Percentiles rank a stretch among this genome's conserved stretches.
Evolutionary conservation across 2,329 filamentous ascomycete genomes (phyloP).

Genomic region (Gliomastix tumulicola): DNA sequence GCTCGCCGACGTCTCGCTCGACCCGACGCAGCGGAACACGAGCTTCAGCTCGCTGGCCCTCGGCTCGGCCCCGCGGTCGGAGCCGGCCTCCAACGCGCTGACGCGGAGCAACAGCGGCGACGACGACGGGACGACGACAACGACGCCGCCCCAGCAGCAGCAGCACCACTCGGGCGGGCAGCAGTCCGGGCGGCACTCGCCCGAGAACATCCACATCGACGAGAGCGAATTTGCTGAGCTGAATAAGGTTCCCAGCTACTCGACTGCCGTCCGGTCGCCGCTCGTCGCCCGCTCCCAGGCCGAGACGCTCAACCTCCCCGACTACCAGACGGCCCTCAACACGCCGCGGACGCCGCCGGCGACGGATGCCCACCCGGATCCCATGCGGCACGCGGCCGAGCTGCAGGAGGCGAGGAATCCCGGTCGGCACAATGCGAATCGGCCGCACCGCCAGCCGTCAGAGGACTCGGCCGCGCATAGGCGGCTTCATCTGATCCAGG

Average conservation of each 20-base stretch:
- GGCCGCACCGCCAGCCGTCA: background rate
- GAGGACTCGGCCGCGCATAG: slow-evolving; percentile 9
- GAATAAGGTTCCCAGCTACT: slow-evolving; percentile 71
- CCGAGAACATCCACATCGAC: slow-evolving; percentile 48
- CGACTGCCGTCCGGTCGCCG: slow-evolving; percentile 63
- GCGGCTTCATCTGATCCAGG: slow-evolving; percentile 26
- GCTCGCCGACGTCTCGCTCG: slow-evolving; percentile 62
- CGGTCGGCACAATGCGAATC: no score
- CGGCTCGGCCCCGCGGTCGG: slow-evolving; percentile 31
- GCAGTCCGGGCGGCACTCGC: slow-evolving; percentile 48
- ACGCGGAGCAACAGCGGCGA: slow-evolving; percentile 49
- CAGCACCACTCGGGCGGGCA: no score
- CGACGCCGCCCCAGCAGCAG: no score
- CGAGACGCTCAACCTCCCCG: slow-evolving; percentile 48
- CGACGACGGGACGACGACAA: slow-evolving; percentile 20
- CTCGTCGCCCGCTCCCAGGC: slow-evolving; percentile 48
- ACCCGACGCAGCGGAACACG: slow-evolving; percentile 35
- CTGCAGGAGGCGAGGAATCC: no score
- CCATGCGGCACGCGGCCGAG: no score
- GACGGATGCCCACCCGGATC: no score
- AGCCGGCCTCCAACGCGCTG: slow-evolving; percentile 35
- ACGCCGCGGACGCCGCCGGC: slow-evolving; percentile 41
- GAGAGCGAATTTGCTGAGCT: slow-evolving; percentile 57
- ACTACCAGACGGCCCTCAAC: slow-evolving; percentile 57
- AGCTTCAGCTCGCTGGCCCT: slow-evolving; percentile 39